phyloP scores from a whole-genome alignment of 108 stramenopile species.

The Mediolabrus comicus region DNA sequence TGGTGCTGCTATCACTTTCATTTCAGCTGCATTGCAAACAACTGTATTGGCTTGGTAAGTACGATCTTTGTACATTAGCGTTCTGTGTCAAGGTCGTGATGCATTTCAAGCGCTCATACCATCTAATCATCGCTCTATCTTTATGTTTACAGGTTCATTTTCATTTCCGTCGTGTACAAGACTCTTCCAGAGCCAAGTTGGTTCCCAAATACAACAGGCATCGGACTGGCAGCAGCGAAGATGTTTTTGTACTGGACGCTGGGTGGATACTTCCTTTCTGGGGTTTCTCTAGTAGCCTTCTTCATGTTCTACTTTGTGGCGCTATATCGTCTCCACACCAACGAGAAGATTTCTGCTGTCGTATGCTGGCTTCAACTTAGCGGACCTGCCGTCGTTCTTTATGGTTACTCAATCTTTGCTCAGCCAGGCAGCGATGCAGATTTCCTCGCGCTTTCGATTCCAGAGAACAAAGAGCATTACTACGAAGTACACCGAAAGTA shows the following conservation, averaged over 20 bases:
- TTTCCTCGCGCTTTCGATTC: slow-evolving; percentile 1
- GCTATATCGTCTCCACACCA: slow-evolving; percentile 37
- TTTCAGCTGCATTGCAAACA: slow-evolving; percentile 22
- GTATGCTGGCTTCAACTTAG: slow-evolving; percentile 51
- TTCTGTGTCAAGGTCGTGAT: background rate
- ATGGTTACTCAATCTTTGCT: slow-evolving; percentile 43
- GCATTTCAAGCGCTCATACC: background rate
- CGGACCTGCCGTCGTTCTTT: slow-evolving; percentile 41
- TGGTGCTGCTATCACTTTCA: slow-evolving; percentile 17
- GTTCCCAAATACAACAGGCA: slow-evolving; percentile 47
- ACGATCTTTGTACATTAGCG: background rate
- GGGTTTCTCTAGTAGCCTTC: slow-evolving; percentile 29
- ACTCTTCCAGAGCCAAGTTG: slow-evolving; percentile 44
- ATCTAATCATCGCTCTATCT: background rate
- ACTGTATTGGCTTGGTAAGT: slow-evolving; percentile 31
- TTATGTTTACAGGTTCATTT: slow-evolving; percentile 58
- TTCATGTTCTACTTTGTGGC: slow-evolving; percentile 40
- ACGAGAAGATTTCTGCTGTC: slow-evolving; percentile 41
- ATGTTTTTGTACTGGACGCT: slow-evolving; percentile 38
- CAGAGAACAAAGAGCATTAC: slow-evolving; percentile 33
- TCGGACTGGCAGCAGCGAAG: slow-evolving; percentile 42
- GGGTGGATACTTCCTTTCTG: slow-evolving; percentile 30
- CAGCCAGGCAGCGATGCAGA: slow-evolving; percentile 38
- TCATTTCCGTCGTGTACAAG: slow-evolving; percentile 57
- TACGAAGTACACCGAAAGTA: slow-evolving; percentile 22